These are phyloP conservation scores for Magnusiomyces paraingens DNA, from an alignment of 1,139 yeast genomes.

Conservation along the genomic window DNA sequence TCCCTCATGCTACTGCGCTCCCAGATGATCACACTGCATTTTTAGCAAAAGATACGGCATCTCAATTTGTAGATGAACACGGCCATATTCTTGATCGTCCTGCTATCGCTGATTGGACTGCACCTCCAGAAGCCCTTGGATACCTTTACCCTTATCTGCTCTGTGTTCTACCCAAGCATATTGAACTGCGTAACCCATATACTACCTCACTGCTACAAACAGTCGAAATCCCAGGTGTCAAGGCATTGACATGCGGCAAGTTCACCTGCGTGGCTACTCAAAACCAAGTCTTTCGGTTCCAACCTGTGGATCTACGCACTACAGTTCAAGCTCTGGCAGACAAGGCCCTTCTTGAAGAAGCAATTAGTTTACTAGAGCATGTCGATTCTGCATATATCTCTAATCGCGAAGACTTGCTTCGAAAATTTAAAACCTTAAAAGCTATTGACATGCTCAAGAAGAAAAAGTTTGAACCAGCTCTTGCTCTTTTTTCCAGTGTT, in stretches of 20 bases:
- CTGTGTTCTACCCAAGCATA: conserved; percentile 21
- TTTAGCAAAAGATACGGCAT: conserved; percentile 24
- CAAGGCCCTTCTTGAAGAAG: conserved; percentile 33
- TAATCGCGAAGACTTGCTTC: conserved; percentile 33
- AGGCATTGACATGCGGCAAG: conserved; percentile 20
- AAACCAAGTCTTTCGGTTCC: conserved; percentile 25
- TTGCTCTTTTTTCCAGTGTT: conserved; percentile 44
- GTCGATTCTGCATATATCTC: conserved; percentile 32
- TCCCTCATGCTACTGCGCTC: conserved; percentile 19
- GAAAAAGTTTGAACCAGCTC: conserved; percentile 36
- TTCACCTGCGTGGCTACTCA: conserved; percentile 25
- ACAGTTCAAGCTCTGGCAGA: conserved; percentile 29
- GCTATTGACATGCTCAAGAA: conserved; percentile 37
- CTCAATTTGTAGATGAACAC: conserved; percentile 21
- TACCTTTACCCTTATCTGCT: conserved; percentile 32
- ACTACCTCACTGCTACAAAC: conserved; percentile 27
- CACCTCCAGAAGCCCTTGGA: conserved; percentile 26
- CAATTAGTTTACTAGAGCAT: conserved; percentile 39
- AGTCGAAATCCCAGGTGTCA: conserved; percentile 23
- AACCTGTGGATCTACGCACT: conserved; percentile 27
- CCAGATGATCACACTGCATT: conserved; percentile 20
- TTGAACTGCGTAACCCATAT: conserved; percentile 31
- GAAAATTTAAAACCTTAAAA: conserved; percentile 41
- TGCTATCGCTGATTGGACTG: conserved; percentile 19
- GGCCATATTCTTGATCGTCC: conserved; percentile 22